Evolutionary conservation across 495 filamentous ascomycete species (phyloP).

Genomic region (Neurospora sp.): DNA sequence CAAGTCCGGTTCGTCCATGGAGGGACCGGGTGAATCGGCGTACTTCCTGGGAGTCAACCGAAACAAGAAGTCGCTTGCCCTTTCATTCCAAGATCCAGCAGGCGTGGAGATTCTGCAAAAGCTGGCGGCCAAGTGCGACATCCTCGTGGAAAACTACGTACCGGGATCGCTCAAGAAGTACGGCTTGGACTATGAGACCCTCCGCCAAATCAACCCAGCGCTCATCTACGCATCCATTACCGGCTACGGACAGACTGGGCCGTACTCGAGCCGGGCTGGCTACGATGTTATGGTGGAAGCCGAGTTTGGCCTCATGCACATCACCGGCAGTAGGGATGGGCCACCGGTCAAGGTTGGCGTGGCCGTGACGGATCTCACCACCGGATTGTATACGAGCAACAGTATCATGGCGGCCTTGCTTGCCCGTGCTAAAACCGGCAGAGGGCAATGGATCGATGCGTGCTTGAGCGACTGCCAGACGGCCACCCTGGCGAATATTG

Average conservation of each 20-base stretch:
- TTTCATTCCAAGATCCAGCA: slow-evolving; percentile 77
- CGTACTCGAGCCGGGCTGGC: slow-evolving; percentile 78
- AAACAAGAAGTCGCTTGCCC: slow-evolving; percentile 88
- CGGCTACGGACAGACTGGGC: slow-evolving; percentile 79
- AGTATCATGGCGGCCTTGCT: slow-evolving; percentile 91
- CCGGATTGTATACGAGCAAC: slow-evolving; percentile 94
- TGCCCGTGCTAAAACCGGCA: slow-evolving; percentile 42
- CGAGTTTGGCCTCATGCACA: slow-evolving; percentile 97
- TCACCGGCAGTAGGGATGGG: slow-evolving; percentile 78
- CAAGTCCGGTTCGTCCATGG: slow-evolving; percentile 40
- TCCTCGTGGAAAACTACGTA: slow-evolving; percentile 95
- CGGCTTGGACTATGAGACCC: slow-evolving; percentile 69
- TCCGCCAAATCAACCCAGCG: slow-evolving; percentile 68
- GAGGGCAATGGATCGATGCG: slow-evolving; percentile 87
- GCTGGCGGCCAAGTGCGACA: slow-evolving; percentile 75
- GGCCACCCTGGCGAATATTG: slow-evolving; percentile 85
- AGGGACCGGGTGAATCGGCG: slow-evolving; percentile 83
- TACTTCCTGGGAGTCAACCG: slow-evolving; percentile 90
- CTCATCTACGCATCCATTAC: slow-evolving; percentile 60
- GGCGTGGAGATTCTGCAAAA: slow-evolving; percentile 81
- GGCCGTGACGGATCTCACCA: slow-evolving; percentile 92
- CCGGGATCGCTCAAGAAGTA: slow-evolving; percentile 90
- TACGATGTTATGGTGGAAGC: slow-evolving; percentile 99
- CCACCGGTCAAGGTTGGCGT: slow-evolving; percentile 96
- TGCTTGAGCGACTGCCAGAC: slow-evolving; percentile 89